Evolutionary conservation across 352 stramenopile species (phyloP).

Genomic region (Phytophthora foliorum): DNA sequence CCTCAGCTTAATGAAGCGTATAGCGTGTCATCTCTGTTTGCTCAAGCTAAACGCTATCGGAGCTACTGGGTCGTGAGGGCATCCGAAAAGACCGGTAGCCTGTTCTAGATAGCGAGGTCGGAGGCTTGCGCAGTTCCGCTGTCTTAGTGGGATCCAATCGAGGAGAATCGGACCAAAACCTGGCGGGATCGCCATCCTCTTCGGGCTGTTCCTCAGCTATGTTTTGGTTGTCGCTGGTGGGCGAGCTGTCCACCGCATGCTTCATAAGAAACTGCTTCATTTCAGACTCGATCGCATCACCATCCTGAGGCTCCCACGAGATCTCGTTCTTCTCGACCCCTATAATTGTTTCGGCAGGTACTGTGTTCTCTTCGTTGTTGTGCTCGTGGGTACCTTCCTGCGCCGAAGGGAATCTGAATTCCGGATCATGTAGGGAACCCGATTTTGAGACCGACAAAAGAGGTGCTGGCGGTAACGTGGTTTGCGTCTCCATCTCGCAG

Average conservation of each 20-base stretch:
- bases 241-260: constrained; percentile 26
- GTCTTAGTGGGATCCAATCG: constrained; percentile 55
- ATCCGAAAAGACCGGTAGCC: constrained; percentile 69
- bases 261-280: constrained; percentile 68
- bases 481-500: constrained; percentile 67
- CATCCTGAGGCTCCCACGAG: constrained; percentile 39
- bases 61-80: constrained; percentile 38
- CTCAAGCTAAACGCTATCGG: constrained; percentile 17
- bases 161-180: constrained; percentile 51
- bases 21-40: neutral
- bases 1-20: neutral
- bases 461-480: constrained; percentile 45
- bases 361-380: constrained; percentile 13
- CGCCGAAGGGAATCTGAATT: neutral
- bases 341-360: constrained; percentile 12
- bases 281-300: constrained; percentile 52
- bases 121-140: constrained; percentile 59
- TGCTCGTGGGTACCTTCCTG: constrained; percentile 2
- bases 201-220: constrained; percentile 31
- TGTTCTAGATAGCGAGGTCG: constrained; percentile 52
- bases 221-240: constrained; percentile 13
- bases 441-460: constrained; percentile 38
- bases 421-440: constrained; percentile 4
- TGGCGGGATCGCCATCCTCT: constrained; percentile 20
- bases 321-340: constrained; percentile 1